Percentiles rank a stretch among this genome's conserved stretches.
These are phyloP conservation scores for Eucalyptus cladocalyx DNA, from an alignment of 345 rosid species.

Conservation along the genomic window DNA sequence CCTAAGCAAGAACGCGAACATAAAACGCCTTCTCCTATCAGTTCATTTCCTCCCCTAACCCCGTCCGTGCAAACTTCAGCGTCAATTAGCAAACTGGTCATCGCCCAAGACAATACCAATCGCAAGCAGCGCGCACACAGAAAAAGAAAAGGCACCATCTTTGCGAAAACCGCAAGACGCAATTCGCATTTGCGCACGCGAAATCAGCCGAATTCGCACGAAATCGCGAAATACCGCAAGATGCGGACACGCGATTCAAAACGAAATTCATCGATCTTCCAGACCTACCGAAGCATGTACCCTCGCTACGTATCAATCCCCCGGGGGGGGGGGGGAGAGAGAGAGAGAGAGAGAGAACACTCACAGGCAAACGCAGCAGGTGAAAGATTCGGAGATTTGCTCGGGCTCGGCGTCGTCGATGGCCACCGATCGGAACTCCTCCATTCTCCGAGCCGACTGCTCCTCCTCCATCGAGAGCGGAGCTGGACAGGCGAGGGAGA, in stretches of 20 bases:
- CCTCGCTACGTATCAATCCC: not conserved
- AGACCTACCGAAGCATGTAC: not conserved
- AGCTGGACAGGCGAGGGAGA: not conserved
- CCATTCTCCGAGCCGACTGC: not conserved
- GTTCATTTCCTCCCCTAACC: not conserved
- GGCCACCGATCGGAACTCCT: not conserved
- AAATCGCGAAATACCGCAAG: not conserved
- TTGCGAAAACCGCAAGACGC: not conserved
- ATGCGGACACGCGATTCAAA: not conserved
- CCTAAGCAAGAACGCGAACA: not conserved
- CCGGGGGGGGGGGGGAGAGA: too few relatives aligned
- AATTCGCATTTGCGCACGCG: not conserved
- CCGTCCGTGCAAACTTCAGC: not conserved
- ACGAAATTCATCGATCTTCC: not conserved
- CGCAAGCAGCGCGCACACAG: not conserved
- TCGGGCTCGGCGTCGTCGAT: conserved; percentile 7
- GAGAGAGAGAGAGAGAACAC: not conserved
- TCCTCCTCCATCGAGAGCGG: not conserved
- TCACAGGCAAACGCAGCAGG: conserved; percentile 67
- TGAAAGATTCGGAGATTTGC: conserved; percentile 33
- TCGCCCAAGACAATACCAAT: not conserved
- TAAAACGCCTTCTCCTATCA: not conserved
- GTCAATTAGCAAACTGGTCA: not conserved
- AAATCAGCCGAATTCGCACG: not conserved
- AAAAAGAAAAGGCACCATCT: not conserved